These are phyloP conservation scores for Stropharia rugosoannulata DNA, from an alignment of 768 basidiomycete genomes.

Conservation along the genomic window DNA sequence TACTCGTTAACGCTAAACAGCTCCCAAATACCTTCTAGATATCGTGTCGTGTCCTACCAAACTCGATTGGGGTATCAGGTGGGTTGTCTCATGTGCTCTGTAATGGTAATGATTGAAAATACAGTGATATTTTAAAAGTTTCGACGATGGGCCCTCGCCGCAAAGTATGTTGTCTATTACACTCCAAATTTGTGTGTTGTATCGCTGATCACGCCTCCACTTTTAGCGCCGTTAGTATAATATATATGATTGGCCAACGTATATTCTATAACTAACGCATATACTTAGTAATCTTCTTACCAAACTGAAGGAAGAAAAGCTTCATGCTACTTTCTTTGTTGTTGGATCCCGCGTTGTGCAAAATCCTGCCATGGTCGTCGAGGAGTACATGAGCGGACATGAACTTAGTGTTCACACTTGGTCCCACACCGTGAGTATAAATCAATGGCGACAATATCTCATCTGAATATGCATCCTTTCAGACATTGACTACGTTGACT, in stretches of 20 bases:
- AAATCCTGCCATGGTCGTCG: constrained; percentile 68
- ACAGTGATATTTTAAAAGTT: constrained; percentile 30
- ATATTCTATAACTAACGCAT: constrained; percentile 8
- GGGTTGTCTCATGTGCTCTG: background rate
- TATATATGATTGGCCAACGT: background rate
- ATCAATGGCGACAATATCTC: background rate
- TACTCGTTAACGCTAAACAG: background rate
- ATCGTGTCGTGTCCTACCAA: constrained; percentile 70
- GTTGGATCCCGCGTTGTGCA: constrained; percentile 84
- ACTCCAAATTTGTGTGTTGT: background rate
- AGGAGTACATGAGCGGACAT: constrained; percentile 78
- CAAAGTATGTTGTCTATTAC: constrained; percentile 57
- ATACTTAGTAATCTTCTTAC: constrained; percentile 59
- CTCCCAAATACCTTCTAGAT: constrained; percentile 29
- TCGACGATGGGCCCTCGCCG: constrained; percentile 85
- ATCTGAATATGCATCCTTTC: constrained; percentile 7
- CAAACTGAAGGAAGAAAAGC: constrained; percentile 60
- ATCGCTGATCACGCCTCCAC: background rate
- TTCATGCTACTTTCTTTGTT: constrained; percentile 88
- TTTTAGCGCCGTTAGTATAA: constrained; percentile 47
- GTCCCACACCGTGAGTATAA: constrained; percentile 65
- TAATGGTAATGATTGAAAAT: background rate
- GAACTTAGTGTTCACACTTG: constrained; percentile 89
- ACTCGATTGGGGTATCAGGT: constrained; percentile 70
- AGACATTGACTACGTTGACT: constrained; percentile 68